phyloP scores from a whole-genome alignment of 1,284 basidiomycete species.

The Pseudozyma sp. region DNA sequence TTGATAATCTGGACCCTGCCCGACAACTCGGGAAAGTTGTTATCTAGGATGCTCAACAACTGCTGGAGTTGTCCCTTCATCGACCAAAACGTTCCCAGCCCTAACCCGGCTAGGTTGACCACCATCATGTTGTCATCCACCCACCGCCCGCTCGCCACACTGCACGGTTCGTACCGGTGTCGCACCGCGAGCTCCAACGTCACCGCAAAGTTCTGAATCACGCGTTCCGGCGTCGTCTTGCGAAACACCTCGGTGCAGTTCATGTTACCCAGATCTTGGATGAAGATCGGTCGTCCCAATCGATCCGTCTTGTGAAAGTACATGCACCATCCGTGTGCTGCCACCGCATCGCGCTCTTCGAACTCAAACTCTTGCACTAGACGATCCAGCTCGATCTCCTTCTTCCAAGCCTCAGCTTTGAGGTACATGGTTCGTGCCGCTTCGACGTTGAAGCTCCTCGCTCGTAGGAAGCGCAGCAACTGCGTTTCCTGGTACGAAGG shows the following conservation, averaged over 20 bases:
- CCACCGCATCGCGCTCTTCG: constrained; percentile 58
- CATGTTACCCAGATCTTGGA: constrained; percentile 64
- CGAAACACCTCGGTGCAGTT: constrained; percentile 52
- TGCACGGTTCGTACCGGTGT: constrained; percentile 58
- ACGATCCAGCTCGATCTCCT: constrained; percentile 51
- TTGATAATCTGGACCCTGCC: constrained; percentile 68
- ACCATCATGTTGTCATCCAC: constrained; percentile 68
- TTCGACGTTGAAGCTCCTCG: constrained; percentile 56
- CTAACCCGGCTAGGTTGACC: constrained; percentile 61
- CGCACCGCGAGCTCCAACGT: constrained; percentile 64
- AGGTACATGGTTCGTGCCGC: constrained; percentile 60
- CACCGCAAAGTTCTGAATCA: constrained; percentile 64
- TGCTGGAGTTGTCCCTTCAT: constrained; percentile 64
- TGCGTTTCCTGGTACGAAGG: constrained; percentile 49
- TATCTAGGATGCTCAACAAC: constrained; percentile 58
- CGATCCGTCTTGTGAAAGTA: constrained; percentile 66
- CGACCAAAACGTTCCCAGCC: constrained; percentile 63
- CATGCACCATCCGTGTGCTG: constrained; percentile 64
- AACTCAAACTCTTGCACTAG: constrained; percentile 55
- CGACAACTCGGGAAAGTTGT: constrained; percentile 64
- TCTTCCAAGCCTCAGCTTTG: constrained; percentile 60
- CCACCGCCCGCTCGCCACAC: constrained; percentile 36
- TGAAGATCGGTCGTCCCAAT: constrained; percentile 64
- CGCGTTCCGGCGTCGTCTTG: constrained; percentile 58
- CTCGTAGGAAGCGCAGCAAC: constrained; percentile 63